Evolutionary conservation across 169 alveolate genomes (phyloP), one percentile per base, ranked within the genome.

Genomic region (Plasmodium cynomolgi): DNA sequence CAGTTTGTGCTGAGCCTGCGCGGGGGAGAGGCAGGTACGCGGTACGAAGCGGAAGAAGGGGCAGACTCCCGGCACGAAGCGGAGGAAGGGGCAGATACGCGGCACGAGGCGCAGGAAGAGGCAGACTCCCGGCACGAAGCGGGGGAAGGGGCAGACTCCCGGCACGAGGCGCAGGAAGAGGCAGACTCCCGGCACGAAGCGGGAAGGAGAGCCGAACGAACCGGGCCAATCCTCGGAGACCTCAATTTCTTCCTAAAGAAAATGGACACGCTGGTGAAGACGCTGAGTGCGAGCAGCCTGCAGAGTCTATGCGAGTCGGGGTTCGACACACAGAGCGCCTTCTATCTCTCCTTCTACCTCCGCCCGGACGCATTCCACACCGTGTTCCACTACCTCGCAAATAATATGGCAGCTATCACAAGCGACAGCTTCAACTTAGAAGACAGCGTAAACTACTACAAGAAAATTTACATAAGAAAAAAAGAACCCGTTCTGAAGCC

Each of bases 271-370:
- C 23, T 90, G 15, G 84, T 81, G 7, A 90, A 68, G 20, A 90
- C 91, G 4, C 74, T 90, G 29, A 81, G 37, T 50, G 33, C 26
- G 33, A 71, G 50, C 11, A 44, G 73, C 33, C 54, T 79, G 58
- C 82, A 90, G 23, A 37, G 90, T 17, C n/a, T 90, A 7, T 90
- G 91, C 29, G 94, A 90, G 54, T 90, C 94, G 15, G 94, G 91
- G 1, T 90, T 90, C 83, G 83, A 90, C 83, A 15, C 39, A 3
- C 73, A 81, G 29, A 80, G 91, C 50, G 90, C 94, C 9, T 90
- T 90, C 83, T 90, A 80, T 50, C 54, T 90, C 26, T 80, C 91
- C 39, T 90, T 90, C 77, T 90, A 90, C 44, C n/a, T 90, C 34
- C 81, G 77, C 23, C 91, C 90, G 1, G 4, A 41, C 2, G 68